Evolutionary conservation across 176 grass and related monocot genomes (phyloP).

Genomic region (Neostapfia colusana): DNA sequence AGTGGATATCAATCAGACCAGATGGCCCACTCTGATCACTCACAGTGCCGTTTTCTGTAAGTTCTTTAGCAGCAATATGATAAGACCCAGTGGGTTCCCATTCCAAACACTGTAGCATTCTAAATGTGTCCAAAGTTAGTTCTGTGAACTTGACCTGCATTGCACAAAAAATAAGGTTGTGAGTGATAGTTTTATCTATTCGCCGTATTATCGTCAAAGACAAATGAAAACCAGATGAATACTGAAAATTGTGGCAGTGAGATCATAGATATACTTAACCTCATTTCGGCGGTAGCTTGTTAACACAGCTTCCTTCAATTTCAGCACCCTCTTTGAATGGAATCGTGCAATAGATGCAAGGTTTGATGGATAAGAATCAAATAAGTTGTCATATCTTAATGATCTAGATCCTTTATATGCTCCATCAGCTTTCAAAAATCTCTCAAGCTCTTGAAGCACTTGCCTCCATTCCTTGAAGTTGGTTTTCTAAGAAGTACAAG

Average conservation of each 20-base stretch:
- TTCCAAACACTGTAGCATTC: constrained; percentile 94
- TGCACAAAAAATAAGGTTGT: not conserved
- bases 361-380: constrained; percentile 83
- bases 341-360: constrained; percentile 69
- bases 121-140: constrained; percentile 85
- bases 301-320: constrained; percentile 84
- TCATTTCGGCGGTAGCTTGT: constrained; percentile 85
- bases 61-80: constrained; percentile 70
- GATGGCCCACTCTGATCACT: constrained; percentile 92
- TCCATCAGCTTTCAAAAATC: constrained; percentile 86
- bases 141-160: constrained; percentile 93
- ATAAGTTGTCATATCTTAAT: constrained; percentile 71
- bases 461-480: constrained; percentile 99
- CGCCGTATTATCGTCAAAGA: not conserved
- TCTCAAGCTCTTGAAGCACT: constrained; percentile 78
- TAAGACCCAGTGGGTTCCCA: constrained; percentile 94
- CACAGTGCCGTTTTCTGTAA: constrained; percentile 81
- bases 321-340: constrained; percentile 78
- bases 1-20: constrained; percentile 92
- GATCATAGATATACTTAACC: constrained; percentile 41
- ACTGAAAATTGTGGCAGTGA: not conserved
- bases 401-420: constrained; percentile 69
- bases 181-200: constrained; percentile 20
- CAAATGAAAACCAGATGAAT: constrained; percentile 12
- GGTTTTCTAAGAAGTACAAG: constrained; percentile 53